Conservation (phyloP, 345 rosid species). For the Hibiscus syriacus region DNA sequence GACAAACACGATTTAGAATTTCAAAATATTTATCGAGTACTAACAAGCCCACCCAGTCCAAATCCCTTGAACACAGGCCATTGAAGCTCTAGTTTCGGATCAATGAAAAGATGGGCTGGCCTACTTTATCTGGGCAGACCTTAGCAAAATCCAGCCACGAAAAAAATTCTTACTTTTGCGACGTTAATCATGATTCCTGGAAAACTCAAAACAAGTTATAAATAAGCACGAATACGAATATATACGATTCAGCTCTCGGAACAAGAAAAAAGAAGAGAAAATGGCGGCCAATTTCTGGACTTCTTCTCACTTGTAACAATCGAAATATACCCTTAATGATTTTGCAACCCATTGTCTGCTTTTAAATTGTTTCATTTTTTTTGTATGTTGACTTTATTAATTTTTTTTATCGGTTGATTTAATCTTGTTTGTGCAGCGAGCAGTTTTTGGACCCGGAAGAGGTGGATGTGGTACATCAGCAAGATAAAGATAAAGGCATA, state of each 20-base stretch:
- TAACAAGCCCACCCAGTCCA: no score
- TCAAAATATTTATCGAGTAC: no score
- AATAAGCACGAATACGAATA: neutral
- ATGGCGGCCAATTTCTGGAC: conserved; percentile 99
- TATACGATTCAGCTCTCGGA: neutral
- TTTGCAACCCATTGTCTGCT: neutral
- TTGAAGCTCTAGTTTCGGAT: no score
- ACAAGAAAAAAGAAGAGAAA: neutral
- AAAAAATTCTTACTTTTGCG: neutral
- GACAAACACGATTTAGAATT: no score
- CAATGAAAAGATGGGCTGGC: neutral
- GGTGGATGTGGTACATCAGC: conserved; percentile 62
- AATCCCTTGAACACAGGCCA: no score
- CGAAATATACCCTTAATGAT: neutral
- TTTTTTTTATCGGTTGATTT: neutral
- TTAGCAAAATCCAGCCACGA: neutral
- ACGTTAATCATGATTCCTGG: neutral
- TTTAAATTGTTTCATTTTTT: neutral
- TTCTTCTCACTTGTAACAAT: conserved; percentile 65
- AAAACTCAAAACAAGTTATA: neutral
- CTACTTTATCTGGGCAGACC: neutral
- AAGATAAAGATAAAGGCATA: conserved; percentile 74
- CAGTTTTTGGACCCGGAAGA: conserved; percentile 85
- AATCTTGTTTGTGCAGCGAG: conserved; percentile 41
- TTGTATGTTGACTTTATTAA: neutral